Evolutionary conservation across 176 grass and related monocot genomes (phyloP), one percentile per base, ranked within the genome.

Genomic region (Eleusine indica): DNA sequence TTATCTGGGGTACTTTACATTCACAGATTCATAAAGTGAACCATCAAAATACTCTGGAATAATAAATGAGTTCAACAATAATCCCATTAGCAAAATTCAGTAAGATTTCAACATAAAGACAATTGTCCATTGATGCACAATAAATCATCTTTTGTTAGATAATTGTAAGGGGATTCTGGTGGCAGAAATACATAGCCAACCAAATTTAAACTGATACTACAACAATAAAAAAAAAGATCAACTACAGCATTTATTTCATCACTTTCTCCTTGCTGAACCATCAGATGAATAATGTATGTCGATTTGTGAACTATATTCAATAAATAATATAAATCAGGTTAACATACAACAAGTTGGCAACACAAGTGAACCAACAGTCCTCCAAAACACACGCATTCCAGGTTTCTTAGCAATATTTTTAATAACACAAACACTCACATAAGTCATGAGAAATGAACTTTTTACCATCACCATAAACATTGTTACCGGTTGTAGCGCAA

Each of bases 241-340:
- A 46, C 12, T 21, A 47, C 3, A 57, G 5, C 43, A 77, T 83
- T 28, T 58, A 71, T 25, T 53, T 54, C 39, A 66, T 37, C 17
- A 61, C 9, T 64, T 63, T 13, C 75, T 70, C 70, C 51, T 46
- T 21, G 25, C 16, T 18, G 70, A 76, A 66, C 51, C 48, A 63
- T 32, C 76, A 77, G 52, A 69, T 79, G 64, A 60, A 81, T 51
- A 37, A 49, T 76, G 68, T 70, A 74, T 79, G 73, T 80, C 54
- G 51, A 87, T 80, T 74, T 14, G 9, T 83, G 3, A 87, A 70
- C 75, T 90, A 87, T 90, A 90, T 83, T 80, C 75, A 90, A 60
- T 53, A 63, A 63, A 48, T 77, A 77, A 79, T 61, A 90, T n/a
- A 68, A 75, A 67, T 12, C 62, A 80, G 47, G 75, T 70, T 64